Conservation (phyloP, 495 filamentous ascomycete species). For the Physcia stellaris region DNA sequence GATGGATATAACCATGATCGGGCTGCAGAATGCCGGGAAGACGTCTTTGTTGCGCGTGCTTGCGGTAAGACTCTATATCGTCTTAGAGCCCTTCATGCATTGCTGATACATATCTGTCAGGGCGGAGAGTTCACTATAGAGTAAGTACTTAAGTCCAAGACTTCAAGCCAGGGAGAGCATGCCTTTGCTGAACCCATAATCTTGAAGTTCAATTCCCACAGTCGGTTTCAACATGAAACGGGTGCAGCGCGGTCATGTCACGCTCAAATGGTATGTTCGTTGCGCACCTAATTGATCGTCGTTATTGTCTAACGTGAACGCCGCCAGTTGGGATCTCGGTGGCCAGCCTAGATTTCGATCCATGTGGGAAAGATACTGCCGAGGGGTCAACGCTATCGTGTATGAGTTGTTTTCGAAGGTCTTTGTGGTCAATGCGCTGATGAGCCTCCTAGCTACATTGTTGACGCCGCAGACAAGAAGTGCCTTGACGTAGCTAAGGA, state of each 20-base stretch:
- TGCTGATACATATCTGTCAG: conserved; percentile 32
- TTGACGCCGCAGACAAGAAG: conserved; percentile 73
- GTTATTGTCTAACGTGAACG: conserved; percentile 12
- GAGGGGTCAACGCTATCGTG: conserved; percentile 95
- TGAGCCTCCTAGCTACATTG: conserved; percentile 57
- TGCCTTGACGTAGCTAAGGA: conserved; percentile 80
- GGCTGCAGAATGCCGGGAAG: conserved; percentile 95
- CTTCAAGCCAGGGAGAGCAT: conserved; percentile 2
- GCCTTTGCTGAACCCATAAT: conserved; percentile 1
- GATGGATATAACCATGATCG: conserved; percentile 99
- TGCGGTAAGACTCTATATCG: conserved; percentile 62
- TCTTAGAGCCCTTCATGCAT: conserved; percentile 5
- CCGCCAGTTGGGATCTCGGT: conserved; percentile 77
- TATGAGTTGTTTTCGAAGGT: conserved; percentile 23
- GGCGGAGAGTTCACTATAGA: conserved; percentile 98
- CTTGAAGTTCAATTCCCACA: conserved; percentile 85
- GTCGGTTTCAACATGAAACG: conserved; percentile 99
- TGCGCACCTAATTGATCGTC: conserved; percentile 4
- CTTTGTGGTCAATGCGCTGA: conserved; percentile 10
- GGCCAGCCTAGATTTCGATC: conserved; percentile 93
- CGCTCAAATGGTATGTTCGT: conserved; percentile 70
- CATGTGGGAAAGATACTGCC: conserved; percentile 99
- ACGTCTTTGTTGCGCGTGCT: conserved; percentile 87
- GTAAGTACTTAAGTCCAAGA: conserved; percentile 44
- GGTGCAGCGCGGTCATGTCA: conserved; percentile 96